phyloP scores from a whole-genome alignment of 2,329 filamentous ascomycete genomes.

The Fusarium euwallaceae region DNA sequence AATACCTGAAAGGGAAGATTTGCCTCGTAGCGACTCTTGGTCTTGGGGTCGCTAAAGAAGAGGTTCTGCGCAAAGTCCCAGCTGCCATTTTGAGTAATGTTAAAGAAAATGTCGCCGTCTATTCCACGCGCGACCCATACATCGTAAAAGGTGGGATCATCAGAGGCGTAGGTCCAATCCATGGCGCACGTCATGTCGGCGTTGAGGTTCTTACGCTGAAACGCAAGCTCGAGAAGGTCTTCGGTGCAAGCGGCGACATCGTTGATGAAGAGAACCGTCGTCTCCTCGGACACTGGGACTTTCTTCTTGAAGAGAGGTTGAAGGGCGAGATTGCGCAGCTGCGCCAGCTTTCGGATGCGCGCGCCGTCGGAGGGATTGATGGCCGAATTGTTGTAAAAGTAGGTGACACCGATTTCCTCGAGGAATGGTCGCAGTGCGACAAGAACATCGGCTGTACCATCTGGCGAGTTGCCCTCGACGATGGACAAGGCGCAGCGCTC shows the following conservation, averaged over 20 bases:
- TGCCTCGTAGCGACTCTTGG: constrained; percentile 50
- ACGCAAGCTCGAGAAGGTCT: constrained; percentile 69
- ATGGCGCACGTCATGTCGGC: constrained; percentile 71
- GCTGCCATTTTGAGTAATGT: constrained; percentile 62
- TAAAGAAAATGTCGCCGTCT: constrained; percentile 67
- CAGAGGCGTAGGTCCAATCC: constrained; percentile 66
- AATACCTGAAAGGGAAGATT: constrained; percentile 69
- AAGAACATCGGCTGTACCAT: constrained; percentile 67
- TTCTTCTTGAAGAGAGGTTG: constrained; percentile 56
- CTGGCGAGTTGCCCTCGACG: constrained; percentile 67
- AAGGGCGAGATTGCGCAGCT: constrained; percentile 66
- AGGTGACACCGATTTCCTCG: constrained; percentile 54
- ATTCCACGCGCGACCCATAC: constrained; percentile 68
- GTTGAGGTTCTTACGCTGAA: constrained; percentile 59
- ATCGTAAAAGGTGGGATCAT: constrained; percentile 67
- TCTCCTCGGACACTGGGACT: constrained; percentile 48
- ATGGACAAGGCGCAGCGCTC: constrained; percentile 66
- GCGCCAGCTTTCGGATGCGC: constrained; percentile 62
- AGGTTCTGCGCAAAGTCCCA: constrained; percentile 64
- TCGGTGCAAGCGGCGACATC: constrained; percentile 66
- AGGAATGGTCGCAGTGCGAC: constrained; percentile 56
- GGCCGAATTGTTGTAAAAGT: constrained; percentile 58
- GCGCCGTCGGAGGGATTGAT: constrained; percentile 58
- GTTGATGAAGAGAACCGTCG: constrained; percentile 66
- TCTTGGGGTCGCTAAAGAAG: constrained; percentile 63